Base-by-base conservation (phyloP, 176 grass and related monocot genomes). In the Alloteropsis semialata region DNA sequence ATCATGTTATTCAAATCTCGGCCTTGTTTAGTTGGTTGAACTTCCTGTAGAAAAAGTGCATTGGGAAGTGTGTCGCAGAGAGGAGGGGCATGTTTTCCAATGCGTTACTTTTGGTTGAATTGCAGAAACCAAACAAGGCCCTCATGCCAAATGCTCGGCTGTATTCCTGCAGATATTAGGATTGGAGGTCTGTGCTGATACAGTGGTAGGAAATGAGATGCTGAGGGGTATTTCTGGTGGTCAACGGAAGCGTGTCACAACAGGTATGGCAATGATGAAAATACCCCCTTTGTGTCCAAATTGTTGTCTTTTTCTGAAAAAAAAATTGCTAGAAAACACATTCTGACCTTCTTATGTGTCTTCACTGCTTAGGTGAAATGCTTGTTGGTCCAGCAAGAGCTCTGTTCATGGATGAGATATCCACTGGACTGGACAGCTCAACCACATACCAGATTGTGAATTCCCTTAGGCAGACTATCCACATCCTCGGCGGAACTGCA, bases 331-430 rank as follows among this genome's bases (percentile, higher is more conserved):
- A 21, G 27, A 49, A 72, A 21, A 72, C 28, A 49, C 1, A 3
- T 51, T 74, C 53, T 84, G 32, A 77, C 34, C 2, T 42, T 25
- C 28, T 54, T 44, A 84, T 39, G 9, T 68, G 19, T 46, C 17
- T 75, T 58, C 59, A 37, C 36, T 76, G 73, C 56, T 56, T 82
- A 97, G 94, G 95, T 83, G 95, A 97, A 86, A 97, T 97, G 95
- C 83, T 97, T 89, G 95, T 97, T 71, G 95, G 95, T 58, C 95
- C 95, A 12, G 90, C 95, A 66, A 94, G 87, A 89, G 95, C 90
- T 78, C 57, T 97, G 45, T 94, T 97, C 84, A 97, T 97, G 95
- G 95, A 97, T 61, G 95, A 97, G 61, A 97, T 97, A 88, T 97
- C 95, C 44, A 97, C 95, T 74, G 95, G 95, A 29, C 83, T 97